Percentiles rank a stretch among this genome's conserved stretches.
phyloP scores from a whole-genome alignment of 176 grass and related monocot genomes.

The Chrysopogon serrulatus region DNA sequence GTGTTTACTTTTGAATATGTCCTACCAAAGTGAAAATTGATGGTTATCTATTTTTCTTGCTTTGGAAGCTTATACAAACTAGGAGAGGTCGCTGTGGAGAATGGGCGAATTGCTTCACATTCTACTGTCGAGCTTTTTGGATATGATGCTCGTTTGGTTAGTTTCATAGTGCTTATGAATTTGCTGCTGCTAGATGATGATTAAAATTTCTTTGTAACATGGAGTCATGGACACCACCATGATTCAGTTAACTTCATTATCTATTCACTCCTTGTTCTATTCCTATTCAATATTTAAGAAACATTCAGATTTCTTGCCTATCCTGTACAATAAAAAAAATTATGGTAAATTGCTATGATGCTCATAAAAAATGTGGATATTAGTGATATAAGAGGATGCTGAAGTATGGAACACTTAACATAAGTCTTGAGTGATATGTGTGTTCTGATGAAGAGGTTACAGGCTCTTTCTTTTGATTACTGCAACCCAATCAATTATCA shows the following conservation, averaged over 20 bases:
- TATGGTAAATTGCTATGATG: background rate
- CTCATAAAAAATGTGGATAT: background rate
- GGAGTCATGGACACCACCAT: background rate
- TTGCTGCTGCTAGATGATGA: background rate
- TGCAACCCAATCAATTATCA: background rate
- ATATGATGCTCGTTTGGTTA: constrained; percentile 95
- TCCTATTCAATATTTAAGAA: background rate
- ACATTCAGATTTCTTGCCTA: background rate
- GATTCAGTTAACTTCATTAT: background rate
- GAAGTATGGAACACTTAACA: background rate
- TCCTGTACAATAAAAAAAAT: background rate
- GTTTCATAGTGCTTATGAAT: constrained; percentile 33
- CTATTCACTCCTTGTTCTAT: background rate
- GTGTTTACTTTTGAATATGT: constrained; percentile 6
- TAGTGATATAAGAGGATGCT: background rate
- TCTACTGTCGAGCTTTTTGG: constrained; percentile 87
- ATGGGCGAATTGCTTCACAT: constrained; percentile 99
- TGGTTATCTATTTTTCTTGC: constrained; percentile 19
- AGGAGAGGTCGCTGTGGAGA: constrained; percentile 95
- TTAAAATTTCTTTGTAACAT: constrained; percentile 2
- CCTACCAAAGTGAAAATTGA: constrained; percentile 10
- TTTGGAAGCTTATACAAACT: constrained; percentile 83
- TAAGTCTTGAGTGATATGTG: background rate
- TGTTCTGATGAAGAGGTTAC: background rate
- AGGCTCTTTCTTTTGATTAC: background rate